A percentile compares a stretch with the other conserved stretches of the same genome.
These are phyloP conservation scores for Tricholoma terreum DNA, from an alignment of 768 basidiomycete species.

Conservation along the genomic window DNA sequence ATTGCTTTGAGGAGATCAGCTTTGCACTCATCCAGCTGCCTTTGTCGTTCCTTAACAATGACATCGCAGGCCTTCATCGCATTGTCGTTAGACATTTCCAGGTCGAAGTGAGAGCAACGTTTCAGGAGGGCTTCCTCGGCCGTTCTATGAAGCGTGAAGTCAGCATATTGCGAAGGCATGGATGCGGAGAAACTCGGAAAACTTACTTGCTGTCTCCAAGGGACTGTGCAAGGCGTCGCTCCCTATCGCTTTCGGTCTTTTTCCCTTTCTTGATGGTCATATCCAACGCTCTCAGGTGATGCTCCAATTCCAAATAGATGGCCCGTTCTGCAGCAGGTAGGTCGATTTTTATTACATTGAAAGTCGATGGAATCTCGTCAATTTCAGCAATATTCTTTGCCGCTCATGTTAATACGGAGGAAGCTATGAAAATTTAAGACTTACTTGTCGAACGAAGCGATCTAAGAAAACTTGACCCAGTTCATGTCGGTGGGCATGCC, in stretches of 20 bases:
- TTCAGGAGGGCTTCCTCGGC: conserved; percentile 93
- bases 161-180: background rate
- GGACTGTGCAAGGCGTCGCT: conserved; percentile 81
- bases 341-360: conserved; percentile 57
- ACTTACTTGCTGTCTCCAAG: conserved; percentile 87
- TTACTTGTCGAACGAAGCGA: conserved; percentile 80
- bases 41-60: conserved; percentile 78
- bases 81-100: conserved; percentile 67
- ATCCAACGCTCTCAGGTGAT: conserved; percentile 86
- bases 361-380: conserved; percentile 85
- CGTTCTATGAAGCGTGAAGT: conserved; percentile 43
- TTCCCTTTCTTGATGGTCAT: conserved; percentile 70
- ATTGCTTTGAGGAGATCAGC: conserved; percentile 67
- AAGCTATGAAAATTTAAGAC: conserved; percentile 15
- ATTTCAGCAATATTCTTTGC: conserved; percentile 91
- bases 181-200: background rate
- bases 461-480: conserved; percentile 82
- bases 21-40: conserved; percentile 78
- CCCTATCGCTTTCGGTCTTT: conserved; percentile 80
- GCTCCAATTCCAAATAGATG: conserved; percentile 92
- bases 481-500: conserved; percentile 85
- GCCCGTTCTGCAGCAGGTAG: conserved; percentile 93
- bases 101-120: conserved; percentile 92
- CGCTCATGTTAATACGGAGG: conserved; percentile 6
- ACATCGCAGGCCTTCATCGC: conserved; percentile 93